Evolutionary conservation across 2,329 filamentous ascomycete species (phyloP).

Genomic region (Zasmidium citrigriseum): DNA sequence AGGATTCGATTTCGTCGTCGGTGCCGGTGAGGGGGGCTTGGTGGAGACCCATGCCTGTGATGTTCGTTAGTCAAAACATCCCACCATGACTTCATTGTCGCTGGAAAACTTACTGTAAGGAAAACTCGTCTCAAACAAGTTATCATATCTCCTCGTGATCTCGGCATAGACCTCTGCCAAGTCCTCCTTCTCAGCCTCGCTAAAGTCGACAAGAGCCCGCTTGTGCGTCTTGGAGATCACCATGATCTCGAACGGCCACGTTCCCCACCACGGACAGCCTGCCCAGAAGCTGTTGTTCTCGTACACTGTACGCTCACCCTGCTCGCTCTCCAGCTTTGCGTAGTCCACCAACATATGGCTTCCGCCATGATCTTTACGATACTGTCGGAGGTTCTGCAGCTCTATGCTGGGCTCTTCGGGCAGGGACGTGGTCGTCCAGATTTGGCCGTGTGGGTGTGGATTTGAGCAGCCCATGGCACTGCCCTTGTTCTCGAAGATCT

Average conservation of each 20-base stretch:
- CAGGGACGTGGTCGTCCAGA: constrained; percentile 90
- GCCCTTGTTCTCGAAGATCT: constrained; percentile 99
- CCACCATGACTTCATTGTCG: background rate
- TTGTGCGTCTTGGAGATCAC: constrained; percentile 83
- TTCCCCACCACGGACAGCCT: constrained; percentile 95
- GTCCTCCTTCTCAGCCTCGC: constrained; percentile 66
- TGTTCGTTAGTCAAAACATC: background rate
- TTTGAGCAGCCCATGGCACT: constrained; percentile 98
- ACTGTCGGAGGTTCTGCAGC: constrained; percentile 74
- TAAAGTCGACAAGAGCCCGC: constrained; percentile 80
- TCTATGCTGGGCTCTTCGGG: constrained; percentile 88
- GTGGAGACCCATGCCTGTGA: constrained; percentile 81
- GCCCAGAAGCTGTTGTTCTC: constrained; percentile 84
- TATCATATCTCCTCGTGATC: constrained; percentile 89
- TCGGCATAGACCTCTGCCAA: constrained; percentile 86
- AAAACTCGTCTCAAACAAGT: constrained; percentile 94
- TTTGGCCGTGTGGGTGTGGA: constrained; percentile 93
- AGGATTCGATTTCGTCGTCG: constrained; percentile 79
- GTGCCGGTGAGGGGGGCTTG: constrained; percentile 86
- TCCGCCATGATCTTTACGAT: constrained; percentile 70
- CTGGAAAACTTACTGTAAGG: constrained; percentile 71
- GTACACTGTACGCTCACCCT: constrained; percentile 82
- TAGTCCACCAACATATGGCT: constrained; percentile 84
- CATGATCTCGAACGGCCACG: constrained; percentile 96
- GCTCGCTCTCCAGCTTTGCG: constrained; percentile 75